Conservation (phyloP, 139 green algal genomes). For the Marvania coccoides region DNA sequence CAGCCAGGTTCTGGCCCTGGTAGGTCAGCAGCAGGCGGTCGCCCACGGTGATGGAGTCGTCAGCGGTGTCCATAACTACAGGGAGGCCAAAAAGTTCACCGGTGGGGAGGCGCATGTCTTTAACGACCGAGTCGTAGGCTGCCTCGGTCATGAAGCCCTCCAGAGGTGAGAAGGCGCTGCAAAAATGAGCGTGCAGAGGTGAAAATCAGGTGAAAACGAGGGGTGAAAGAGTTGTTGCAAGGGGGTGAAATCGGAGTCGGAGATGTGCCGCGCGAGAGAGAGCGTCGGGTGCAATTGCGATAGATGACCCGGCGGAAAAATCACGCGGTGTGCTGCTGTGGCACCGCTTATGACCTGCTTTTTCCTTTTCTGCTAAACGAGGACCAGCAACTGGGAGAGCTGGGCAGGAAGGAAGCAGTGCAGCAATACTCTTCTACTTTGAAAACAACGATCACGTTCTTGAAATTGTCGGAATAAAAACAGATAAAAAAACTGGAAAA, state of each 20-base stretch:
- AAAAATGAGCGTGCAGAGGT: neutral
- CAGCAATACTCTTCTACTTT: no score
- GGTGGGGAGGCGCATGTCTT: constrained; percentile 56
- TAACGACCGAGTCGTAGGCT: constrained; percentile 67
- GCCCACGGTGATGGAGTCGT: constrained; percentile 56
- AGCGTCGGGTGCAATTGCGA: no score
- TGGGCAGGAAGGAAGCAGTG: neutral
- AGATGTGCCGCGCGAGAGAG: no score
- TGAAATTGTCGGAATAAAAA: no score
- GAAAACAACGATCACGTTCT: no score
- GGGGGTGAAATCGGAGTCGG: no score
- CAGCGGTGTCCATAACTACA: constrained; percentile 81
- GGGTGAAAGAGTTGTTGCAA: neutral
- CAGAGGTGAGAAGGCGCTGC: constrained; percentile 77
- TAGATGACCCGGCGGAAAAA: no score
- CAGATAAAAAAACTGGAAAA: no score
- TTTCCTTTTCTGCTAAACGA: no score
- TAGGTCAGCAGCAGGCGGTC: constrained; percentile 80
- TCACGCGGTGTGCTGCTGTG: no score
- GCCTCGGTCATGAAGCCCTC: constrained; percentile 80
- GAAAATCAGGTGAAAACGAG: no score
- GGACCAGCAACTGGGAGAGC: neutral
- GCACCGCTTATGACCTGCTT: constrained; percentile 2
- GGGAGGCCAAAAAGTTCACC: constrained; percentile 81
- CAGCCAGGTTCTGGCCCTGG: constrained; percentile 66